phyloP scores from a whole-genome alignment of 768 basidiomycete species.

The Hericium alpestre region DNA sequence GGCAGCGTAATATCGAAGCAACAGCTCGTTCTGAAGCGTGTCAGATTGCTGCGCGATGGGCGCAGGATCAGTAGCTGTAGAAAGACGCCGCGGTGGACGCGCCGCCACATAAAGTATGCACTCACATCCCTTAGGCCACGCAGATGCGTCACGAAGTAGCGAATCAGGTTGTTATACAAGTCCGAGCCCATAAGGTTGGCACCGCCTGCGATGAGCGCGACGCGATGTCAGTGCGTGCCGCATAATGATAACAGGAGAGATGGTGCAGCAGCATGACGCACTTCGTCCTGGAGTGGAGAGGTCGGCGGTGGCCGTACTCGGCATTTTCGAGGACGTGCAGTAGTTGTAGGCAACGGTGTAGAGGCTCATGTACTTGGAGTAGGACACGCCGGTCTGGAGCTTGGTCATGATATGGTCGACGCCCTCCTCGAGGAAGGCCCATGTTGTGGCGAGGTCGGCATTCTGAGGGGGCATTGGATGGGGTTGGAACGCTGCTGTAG shows the following conservation, averaged over 20 bases:
- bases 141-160: conserved; percentile 81
- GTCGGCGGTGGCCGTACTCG: conserved; percentile 31
- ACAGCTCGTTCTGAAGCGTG: conserved; percentile 70
- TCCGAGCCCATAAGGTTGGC: conserved; percentile 96
- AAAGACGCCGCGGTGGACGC: not conserved
- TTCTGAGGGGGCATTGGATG: conserved; percentile 48
- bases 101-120: conserved; percentile 19
- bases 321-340: conserved; percentile 84
- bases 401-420: conserved; percentile 92
- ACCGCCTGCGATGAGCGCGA: conserved; percentile 45
- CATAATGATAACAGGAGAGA: not conserved
- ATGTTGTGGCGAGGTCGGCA: conserved; percentile 73
- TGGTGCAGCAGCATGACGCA: conserved; percentile 27
- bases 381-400: conserved; percentile 79
- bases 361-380: conserved; percentile 77
- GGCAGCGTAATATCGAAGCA: conserved; percentile 80
- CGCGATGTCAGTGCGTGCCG: not conserved
- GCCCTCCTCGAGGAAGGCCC: conserved; percentile 79
- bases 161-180: conserved; percentile 88
- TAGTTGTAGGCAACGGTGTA: conserved; percentile 98
- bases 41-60: conserved; percentile 53
- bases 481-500: conserved; percentile 1
- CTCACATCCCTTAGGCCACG: conserved; percentile 51
- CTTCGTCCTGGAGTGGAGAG: conserved; percentile 38
- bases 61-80: conserved; percentile 1